A percentile compares a stretch with the other conserved stretches of the same genome.
phyloP scores from a whole-genome alignment of 805 yeast species.

The Suhomyces vadensis region DNA sequence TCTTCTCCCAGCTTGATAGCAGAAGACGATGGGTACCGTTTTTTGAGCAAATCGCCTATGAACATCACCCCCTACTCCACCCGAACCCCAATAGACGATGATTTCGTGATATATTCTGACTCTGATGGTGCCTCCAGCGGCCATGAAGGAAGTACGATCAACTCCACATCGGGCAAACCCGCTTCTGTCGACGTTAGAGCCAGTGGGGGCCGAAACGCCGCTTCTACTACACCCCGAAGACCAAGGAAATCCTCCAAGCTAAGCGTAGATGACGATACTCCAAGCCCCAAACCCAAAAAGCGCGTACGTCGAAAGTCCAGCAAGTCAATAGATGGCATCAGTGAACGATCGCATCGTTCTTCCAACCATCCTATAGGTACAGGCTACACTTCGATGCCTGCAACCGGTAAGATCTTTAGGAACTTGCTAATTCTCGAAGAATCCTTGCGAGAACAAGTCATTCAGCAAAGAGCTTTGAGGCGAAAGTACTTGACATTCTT shows the following conservation, averaged over 20 bases:
- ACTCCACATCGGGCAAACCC: neutral
- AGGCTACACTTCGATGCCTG: conserved; percentile 31
- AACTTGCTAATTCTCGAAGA: conserved; percentile 85
- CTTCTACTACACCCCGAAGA: conserved; percentile 11
- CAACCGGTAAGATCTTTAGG: conserved; percentile 73
- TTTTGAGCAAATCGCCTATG: neutral
- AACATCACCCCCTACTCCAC: conserved; percentile 1
- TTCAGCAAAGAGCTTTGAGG: conserved; percentile 67
- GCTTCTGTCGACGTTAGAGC: neutral
- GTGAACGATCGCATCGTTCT: conserved; percentile 25
- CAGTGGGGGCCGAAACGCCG: neutral
- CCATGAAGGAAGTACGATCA: conserved; percentile 15
- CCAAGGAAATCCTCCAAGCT: conserved; percentile 6
- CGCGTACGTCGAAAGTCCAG: conserved; percentile 12
- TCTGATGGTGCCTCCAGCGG: conserved; percentile 37
- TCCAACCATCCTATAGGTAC: conserved; percentile 17
- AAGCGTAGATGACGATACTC: conserved; percentile 18
- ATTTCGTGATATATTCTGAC: conserved; percentile 35
- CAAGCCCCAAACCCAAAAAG: conserved; percentile 24
- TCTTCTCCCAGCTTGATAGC: neutral
- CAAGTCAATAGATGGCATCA: conserved; percentile 5
- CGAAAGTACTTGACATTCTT: conserved; percentile 59
- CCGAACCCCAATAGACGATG: conserved; percentile 19
- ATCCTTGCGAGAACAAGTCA: conserved; percentile 75
- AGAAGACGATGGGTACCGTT: conserved; percentile 2